A percentile compares a stretch with the other conserved stretches of the same genome.
Evolutionary conservation across 371 early-diverging fungal species (phyloP).

Genomic region (Batrachochytrium dendrobatidis): DNA sequence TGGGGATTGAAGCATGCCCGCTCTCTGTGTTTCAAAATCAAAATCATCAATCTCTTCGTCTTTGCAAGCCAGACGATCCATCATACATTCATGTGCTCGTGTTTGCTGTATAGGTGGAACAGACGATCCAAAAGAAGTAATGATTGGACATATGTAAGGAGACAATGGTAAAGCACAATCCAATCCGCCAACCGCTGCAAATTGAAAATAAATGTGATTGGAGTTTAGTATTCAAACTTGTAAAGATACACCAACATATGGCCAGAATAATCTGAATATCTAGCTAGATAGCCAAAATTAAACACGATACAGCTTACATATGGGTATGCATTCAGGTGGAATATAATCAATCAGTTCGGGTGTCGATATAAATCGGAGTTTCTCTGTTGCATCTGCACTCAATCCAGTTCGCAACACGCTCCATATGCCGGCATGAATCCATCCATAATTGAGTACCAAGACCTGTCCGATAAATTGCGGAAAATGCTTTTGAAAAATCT

Average conservation of each 20-base stretch:
- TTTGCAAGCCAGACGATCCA: not conserved
- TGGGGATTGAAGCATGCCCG: too few species aligned
- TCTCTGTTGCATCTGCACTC: slow-evolving; percentile 28
- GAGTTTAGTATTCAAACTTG: not conserved
- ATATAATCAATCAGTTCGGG: slow-evolving; percentile 22
- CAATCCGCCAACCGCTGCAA: slow-evolving; percentile 7
- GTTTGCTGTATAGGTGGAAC: not conserved
- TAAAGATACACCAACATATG: too few species aligned
- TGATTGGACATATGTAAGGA: slow-evolving; percentile 8
- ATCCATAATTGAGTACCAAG: slow-evolving; percentile 43
- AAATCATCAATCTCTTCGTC: not conserved
- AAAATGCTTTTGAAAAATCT: slow-evolving; percentile 33
- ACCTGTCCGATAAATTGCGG: slow-evolving; percentile 35
- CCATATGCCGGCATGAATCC: slow-evolving; percentile 45
- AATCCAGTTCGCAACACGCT: slow-evolving; percentile 27
- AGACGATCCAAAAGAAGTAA: slow-evolving; percentile 6
- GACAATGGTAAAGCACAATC: slow-evolving; percentile 3
- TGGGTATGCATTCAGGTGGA: slow-evolving; percentile 16
- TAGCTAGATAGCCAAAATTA: not conserved
- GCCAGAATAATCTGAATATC: not conserved
- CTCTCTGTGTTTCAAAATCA: not conserved
- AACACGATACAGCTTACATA: slow-evolving; percentile 2
- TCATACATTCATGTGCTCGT: not conserved
- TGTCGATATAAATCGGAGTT: slow-evolving; percentile 30
- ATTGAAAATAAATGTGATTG: not conserved